A percentile compares a stretch with the other conserved stretches of the same genome.
Evolutionary conservation across 1,284 basidiomycete species (phyloP).

Genomic region (Exobasidium cylindrosporum): DNA sequence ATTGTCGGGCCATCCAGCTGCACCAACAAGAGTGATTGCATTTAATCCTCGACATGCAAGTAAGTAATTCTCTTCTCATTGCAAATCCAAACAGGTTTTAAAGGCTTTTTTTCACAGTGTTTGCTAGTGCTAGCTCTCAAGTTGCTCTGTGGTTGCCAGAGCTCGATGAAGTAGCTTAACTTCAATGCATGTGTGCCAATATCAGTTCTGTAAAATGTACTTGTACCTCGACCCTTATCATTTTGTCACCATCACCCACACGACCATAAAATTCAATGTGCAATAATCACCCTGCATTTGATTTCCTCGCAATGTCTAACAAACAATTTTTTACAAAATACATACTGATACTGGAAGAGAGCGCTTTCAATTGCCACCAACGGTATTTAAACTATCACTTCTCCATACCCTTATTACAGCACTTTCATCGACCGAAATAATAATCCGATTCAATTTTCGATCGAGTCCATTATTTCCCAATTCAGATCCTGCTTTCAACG

Average conservation of each 20-base stretch:
- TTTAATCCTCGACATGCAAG: slow-evolving; percentile 49
- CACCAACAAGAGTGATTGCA: slow-evolving; percentile 29
- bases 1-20: slow-evolving; percentile 35
- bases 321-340: too few relatives aligned
- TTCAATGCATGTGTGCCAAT: too few relatives aligned
- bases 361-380: too few relatives aligned
- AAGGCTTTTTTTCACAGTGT: slow-evolving; percentile 23
- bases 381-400: slow-evolving; percentile 18
- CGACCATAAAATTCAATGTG: too few relatives aligned
- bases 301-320: background rate
- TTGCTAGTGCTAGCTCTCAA: slow-evolving; percentile 40
- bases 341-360: too few relatives aligned
- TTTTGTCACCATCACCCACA: too few relatives aligned
- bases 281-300: too few relatives aligned
- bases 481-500: background rate
- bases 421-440: slow-evolving; percentile 37
- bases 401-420: slow-evolving; percentile 32
- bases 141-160: slow-evolving; percentile 51
- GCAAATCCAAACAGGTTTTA: background rate
- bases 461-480: slow-evolving; percentile 5
- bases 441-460: slow-evolving; percentile 24
- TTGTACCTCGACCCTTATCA: too few relatives aligned
- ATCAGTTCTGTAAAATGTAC: too few relatives aligned
- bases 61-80: slow-evolving; percentile 25
- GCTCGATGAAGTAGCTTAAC: slow-evolving; percentile 1